Percentiles rank a stretch among this genome's conserved stretches.
Evolutionary conservation across 768 basidiomycete species (phyloP).

Genomic region (Boletus reticulatus): DNA sequence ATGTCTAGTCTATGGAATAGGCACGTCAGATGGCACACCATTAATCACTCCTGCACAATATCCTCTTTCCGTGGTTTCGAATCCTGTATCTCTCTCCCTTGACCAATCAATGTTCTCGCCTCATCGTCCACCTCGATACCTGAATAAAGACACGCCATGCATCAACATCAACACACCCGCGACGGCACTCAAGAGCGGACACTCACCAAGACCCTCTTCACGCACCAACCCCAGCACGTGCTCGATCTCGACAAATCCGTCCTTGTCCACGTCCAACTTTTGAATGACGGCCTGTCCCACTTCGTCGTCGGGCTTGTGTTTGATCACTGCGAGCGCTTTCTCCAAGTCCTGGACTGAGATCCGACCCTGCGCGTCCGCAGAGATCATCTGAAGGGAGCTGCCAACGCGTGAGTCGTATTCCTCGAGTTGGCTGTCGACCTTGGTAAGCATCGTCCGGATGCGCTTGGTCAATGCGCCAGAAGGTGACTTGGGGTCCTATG

Average conservation of each 20-base stretch:
- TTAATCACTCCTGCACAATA: slow-evolving; percentile 70
- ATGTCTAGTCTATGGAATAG: slow-evolving; percentile 8
- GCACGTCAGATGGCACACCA: too few relatives aligned
- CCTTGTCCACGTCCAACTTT: slow-evolving; percentile 95
- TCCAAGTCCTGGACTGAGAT: slow-evolving; percentile 88
- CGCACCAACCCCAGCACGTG: slow-evolving; percentile 88
- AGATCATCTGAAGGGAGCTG: slow-evolving; percentile 81
- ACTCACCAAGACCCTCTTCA: slow-evolving; percentile 80
- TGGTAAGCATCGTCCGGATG: slow-evolving; percentile 92
- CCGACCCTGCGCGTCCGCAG: slow-evolving; percentile 80
- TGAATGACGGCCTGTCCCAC: slow-evolving; percentile 83
- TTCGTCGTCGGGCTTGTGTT: slow-evolving; percentile 89
- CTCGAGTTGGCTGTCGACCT: slow-evolving; percentile 89
- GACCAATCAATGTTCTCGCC: slow-evolving; percentile 77
- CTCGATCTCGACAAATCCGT: slow-evolving; percentile 93
- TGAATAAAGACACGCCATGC: slow-evolving; percentile 19
- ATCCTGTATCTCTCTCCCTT: slow-evolving; percentile 78
- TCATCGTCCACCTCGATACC: slow-evolving; percentile 86
- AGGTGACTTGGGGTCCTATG: slow-evolving; percentile 73
- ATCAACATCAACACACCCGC: not conserved
- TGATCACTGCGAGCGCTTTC: slow-evolving; percentile 89
- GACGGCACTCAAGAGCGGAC: not conserved
- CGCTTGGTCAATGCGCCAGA: slow-evolving; percentile 91
- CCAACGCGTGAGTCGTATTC: slow-evolving; percentile 91
- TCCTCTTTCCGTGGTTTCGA: slow-evolving; percentile 91